phyloP scores from a whole-genome alignment of 768 basidiomycete species.

The Mycena venus region DNA sequence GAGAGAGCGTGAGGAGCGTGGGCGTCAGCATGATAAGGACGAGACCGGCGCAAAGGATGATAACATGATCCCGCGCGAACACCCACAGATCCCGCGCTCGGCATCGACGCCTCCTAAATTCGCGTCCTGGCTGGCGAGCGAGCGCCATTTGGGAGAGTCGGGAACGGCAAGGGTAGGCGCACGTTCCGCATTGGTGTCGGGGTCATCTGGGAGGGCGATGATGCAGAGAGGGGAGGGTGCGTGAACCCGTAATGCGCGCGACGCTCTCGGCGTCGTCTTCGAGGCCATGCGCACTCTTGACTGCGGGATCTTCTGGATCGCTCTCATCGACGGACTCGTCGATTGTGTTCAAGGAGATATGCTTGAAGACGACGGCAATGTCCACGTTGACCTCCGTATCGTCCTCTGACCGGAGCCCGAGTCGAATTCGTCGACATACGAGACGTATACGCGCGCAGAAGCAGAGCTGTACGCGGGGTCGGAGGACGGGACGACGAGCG shows the following conservation, averaged over 20 bases:
- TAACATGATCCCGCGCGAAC: background rate
- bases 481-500: conserved; percentile 21
- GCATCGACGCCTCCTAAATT: conserved; percentile 25
- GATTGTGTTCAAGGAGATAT: background rate
- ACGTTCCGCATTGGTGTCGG: background rate
- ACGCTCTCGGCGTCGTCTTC: conserved; percentile 31
- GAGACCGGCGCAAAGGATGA: background rate
- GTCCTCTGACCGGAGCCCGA: background rate
- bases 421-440: background rate
- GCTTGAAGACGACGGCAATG: background rate
- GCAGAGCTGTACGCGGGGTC: too few relatives aligned
- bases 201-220: conserved; percentile 20
- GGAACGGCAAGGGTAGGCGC: background rate
- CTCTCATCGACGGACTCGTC: background rate
- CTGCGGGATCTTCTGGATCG: conserved; percentile 13
- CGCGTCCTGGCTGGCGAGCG: background rate
- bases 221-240: background rate
- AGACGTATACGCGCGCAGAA: background rate
- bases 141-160: conserved; percentile 4
- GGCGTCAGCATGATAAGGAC: background rate
- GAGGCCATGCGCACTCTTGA: conserved; percentile 29
- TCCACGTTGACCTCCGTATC: background rate
- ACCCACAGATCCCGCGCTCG: conserved; percentile 17
- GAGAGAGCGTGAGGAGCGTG: background rate
- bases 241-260: conserved; percentile 20